Conservation (phyloP, 1,139 yeast genomes). For the Petasospora rhodanensis region DNA sequence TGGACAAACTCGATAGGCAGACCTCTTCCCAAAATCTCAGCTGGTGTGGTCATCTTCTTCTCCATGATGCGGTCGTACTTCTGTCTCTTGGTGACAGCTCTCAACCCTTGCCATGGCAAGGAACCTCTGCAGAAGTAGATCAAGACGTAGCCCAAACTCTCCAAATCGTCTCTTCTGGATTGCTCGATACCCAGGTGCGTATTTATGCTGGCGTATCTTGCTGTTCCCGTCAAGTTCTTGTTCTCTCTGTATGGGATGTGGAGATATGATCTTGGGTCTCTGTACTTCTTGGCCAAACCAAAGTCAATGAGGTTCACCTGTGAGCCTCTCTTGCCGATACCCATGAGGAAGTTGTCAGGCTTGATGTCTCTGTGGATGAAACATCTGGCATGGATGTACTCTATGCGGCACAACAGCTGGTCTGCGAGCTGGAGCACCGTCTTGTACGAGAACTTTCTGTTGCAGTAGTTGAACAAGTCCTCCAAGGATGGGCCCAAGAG, state of each 20-base stretch:
- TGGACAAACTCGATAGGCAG: slow-evolving; percentile 87
- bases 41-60: slow-evolving; percentile 89
- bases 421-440: slow-evolving; percentile 91
- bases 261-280: slow-evolving; percentile 93
- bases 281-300: slow-evolving; percentile 91
- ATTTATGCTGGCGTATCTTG: slow-evolving; percentile 92
- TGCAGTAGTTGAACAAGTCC: slow-evolving; percentile 93
- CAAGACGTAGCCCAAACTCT: slow-evolving; percentile 90
- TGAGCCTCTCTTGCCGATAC: slow-evolving; percentile 91
- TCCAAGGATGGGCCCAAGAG: slow-evolving; percentile 93
- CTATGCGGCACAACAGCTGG: slow-evolving; percentile 90
- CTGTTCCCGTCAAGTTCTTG: slow-evolving; percentile 95
- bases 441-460: slow-evolving; percentile 86
- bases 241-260: slow-evolving; percentile 97
- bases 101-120: slow-evolving; percentile 97
- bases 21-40: slow-evolving; percentile 86
- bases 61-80: slow-evolving; percentile 96
- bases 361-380: slow-evolving; percentile 89
- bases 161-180: slow-evolving; percentile 93
- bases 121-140: slow-evolving; percentile 94
- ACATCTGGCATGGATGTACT: slow-evolving; percentile 91
- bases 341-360: slow-evolving; percentile 96
- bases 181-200: slow-evolving; percentile 97
- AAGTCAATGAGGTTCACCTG: slow-evolving; percentile 96
- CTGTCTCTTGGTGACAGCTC: slow-evolving; percentile 95